Evolutionary conservation across 306 rosid genomes (phyloP).

Genomic region (Dicorynia guianensis): DNA sequence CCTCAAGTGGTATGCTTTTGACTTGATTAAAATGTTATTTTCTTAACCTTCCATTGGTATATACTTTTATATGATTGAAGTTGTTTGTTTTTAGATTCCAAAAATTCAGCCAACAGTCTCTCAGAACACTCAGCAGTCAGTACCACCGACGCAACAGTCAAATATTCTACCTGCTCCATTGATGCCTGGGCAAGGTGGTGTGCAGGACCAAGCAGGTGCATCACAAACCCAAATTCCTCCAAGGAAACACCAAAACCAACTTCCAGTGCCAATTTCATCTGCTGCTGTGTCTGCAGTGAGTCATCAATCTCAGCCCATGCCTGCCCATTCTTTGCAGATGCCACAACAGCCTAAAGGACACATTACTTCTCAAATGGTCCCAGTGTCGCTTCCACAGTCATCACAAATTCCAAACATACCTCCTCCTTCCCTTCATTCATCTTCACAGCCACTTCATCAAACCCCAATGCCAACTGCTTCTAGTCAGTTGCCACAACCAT

Average conservation of each 20-base stretch:
- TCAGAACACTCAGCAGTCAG: slow-evolving; percentile 68
- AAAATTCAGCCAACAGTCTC: slow-evolving; percentile 69
- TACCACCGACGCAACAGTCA: slow-evolving; percentile 58
- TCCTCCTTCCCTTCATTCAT: slow-evolving; percentile 66
- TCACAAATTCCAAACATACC: slow-evolving; percentile 75
- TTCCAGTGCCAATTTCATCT: slow-evolving; percentile 62
- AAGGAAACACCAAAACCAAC: slow-evolving; percentile 76
- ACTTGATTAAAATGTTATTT: slow-evolving; percentile 9
- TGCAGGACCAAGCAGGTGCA: slow-evolving; percentile 73
- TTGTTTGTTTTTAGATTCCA: slow-evolving; percentile 63
- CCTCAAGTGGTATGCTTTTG: slow-evolving; percentile 71
- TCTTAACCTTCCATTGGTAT: slow-evolving; percentile 27
- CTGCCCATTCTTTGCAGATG: slow-evolving; percentile 64
- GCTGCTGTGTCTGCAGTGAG: slow-evolving; percentile 63
- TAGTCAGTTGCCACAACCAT: slow-evolving; percentile 73
- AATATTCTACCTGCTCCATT: slow-evolving; percentile 62
- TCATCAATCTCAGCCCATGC: slow-evolving; percentile 71
- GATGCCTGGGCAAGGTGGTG: slow-evolving; percentile 57
- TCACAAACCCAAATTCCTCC: slow-evolving; percentile 65
- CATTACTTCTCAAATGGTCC: slow-evolving; percentile 60
- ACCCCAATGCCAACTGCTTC: slow-evolving; percentile 63
- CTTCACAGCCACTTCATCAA: slow-evolving; percentile 81
- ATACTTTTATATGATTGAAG: slow-evolving; percentile 24
- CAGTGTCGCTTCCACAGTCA: slow-evolving; percentile 64
- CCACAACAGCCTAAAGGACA: slow-evolving; percentile 81